phyloP scores from a whole-genome alignment of 331 rosid genomes.

The Dryas integrifolia region DNA sequence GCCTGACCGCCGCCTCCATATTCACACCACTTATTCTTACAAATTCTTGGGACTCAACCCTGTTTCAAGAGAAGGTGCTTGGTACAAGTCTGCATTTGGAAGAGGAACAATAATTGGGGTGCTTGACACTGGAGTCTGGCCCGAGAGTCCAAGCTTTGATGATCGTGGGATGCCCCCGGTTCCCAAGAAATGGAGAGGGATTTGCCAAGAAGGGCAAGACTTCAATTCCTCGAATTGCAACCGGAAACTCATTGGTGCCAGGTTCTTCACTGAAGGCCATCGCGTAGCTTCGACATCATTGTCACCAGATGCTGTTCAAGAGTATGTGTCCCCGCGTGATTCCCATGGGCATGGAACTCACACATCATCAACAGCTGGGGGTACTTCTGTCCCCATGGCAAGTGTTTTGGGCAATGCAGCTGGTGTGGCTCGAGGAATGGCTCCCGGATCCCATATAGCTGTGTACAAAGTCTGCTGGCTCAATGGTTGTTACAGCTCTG shows the following conservation, averaged over 20 bases:
- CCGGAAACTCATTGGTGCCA: slow-evolving; percentile 86
- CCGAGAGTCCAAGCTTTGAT: slow-evolving; percentile 84
- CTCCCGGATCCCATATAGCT: slow-evolving; percentile 84
- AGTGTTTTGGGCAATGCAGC: slow-evolving; percentile 71
- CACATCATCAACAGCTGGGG: slow-evolving; percentile 88
- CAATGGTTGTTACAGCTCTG: slow-evolving; percentile 94
- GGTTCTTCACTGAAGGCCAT: slow-evolving; percentile 80
- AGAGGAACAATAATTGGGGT: slow-evolving; percentile 78
- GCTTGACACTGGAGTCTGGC: slow-evolving; percentile 97
- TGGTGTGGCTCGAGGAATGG: slow-evolving; percentile 88
- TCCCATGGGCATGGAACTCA: slow-evolving; percentile 92
- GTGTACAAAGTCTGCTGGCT: slow-evolving; percentile 91
- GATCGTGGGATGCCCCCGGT: slow-evolving; percentile 74
- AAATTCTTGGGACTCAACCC: slow-evolving; percentile 75
- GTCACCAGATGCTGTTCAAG: slow-evolving; percentile 43
- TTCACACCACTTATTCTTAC: slow-evolving; percentile 87
- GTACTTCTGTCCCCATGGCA: slow-evolving; percentile 58
- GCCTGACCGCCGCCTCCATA: slow-evolving; percentile 50
- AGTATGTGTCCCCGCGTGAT: slow-evolving; percentile 79
- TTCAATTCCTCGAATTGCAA: slow-evolving; percentile 79
- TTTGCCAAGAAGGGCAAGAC: slow-evolving; percentile 75
- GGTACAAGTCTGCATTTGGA: slow-evolving; percentile 71
- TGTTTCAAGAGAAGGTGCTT: slow-evolving; percentile 42
- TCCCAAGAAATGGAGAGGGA: slow-evolving; percentile 82
- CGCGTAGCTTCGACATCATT: slow-evolving; percentile 38